These are phyloP conservation scores for Hygrophorus pudorinus DNA, from an alignment of 768 basidiomycete genomes.

Conservation along the genomic window DNA sequence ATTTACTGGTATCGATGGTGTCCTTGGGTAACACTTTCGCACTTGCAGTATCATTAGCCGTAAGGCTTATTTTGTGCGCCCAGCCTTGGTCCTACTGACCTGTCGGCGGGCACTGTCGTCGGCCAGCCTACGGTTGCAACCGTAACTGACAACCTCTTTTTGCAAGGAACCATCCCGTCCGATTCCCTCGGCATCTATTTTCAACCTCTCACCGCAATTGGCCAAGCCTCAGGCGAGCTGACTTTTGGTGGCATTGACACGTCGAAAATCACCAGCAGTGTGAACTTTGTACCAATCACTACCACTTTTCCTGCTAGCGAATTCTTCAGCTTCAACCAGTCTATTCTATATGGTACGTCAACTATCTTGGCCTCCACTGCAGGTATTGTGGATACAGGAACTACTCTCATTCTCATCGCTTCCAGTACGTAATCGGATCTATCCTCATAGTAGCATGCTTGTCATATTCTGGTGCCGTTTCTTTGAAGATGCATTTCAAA, in stretches of 20 bases:
- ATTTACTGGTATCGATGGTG: conserved; percentile 47
- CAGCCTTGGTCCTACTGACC: conserved; percentile 50
- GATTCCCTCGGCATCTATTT: conserved; percentile 42
- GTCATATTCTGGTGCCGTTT: neutral
- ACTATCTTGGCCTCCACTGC: conserved; percentile 37
- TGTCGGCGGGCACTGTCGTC: conserved; percentile 39
- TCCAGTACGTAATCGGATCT: conserved; percentile 17
- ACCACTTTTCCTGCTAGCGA: conserved; percentile 31
- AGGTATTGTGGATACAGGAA: conserved; percentile 55
- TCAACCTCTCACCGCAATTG: conserved; percentile 30
- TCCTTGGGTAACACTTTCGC: conserved; percentile 38
- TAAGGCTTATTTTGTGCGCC: conserved; percentile 14
- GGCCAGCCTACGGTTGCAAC: conserved; percentile 33
- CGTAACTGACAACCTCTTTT: conserved; percentile 47
- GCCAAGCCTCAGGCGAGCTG: conserved; percentile 37
- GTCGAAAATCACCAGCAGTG: conserved; percentile 12
- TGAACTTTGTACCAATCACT: conserved; percentile 36
- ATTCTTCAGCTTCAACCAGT: conserved; percentile 56
- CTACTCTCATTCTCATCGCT: conserved; percentile 45
- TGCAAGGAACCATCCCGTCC: conserved; percentile 27
- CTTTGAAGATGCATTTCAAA: conserved; percentile 37
- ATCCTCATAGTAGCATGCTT: neutral
- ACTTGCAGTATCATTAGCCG: conserved; percentile 16
- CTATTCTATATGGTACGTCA: conserved; percentile 35
- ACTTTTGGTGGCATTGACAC: conserved; percentile 32